Percentiles rank a stretch among this genome's conserved stretches.
Evolutionary conservation across 805 yeast species (phyloP).

Genomic region (Metschnikowia chrysomelidarum): DNA sequence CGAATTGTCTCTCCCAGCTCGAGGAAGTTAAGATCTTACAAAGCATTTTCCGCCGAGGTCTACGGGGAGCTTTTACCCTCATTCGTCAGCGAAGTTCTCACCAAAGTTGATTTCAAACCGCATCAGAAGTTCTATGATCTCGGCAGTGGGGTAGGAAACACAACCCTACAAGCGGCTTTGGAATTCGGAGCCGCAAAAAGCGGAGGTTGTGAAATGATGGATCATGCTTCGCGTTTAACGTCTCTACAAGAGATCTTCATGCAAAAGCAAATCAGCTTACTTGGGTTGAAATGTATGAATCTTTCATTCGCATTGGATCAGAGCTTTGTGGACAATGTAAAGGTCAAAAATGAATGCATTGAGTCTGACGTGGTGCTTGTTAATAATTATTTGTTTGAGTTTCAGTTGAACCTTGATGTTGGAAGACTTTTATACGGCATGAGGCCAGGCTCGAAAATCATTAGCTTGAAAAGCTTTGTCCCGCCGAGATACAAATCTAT

Average conservation of each 20-base stretch:
- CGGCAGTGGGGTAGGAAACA: constrained; percentile 95
- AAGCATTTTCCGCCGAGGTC: constrained; percentile 86
- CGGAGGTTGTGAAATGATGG: constrained; percentile 91
- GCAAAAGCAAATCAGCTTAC: constrained; percentile 51
- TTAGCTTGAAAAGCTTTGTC: constrained; percentile 75
- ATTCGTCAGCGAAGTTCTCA: constrained; percentile 60
- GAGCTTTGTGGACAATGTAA: constrained; percentile 67
- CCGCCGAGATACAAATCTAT: constrained; percentile 70
- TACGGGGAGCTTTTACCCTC: constrained; percentile 88
- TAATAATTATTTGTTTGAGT: constrained; percentile 82
- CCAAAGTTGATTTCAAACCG: constrained; percentile 56
- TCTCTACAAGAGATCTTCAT: constrained; percentile 59
- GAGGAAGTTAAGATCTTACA: constrained; percentile 60
- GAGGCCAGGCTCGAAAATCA: constrained; percentile 72
- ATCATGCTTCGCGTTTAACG: constrained; percentile 70
- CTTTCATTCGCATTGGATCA: constrained; percentile 59
- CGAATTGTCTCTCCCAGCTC: constrained; percentile 78
- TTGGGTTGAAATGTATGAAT: constrained; percentile 61
- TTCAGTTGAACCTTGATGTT: constrained; percentile 66
- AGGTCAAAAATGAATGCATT: constrained; percentile 52
- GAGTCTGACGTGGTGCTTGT: constrained; percentile 71
- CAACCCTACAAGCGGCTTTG: constrained; percentile 83
- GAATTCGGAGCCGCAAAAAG: constrained; percentile 75
- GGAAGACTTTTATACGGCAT: constrained; percentile 61
- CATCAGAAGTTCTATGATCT: constrained; percentile 72